These are phyloP conservation scores for Massariosphaeria phaeospora DNA, from an alignment of 495 filamentous ascomycete genomes.

Conservation along the genomic window DNA sequence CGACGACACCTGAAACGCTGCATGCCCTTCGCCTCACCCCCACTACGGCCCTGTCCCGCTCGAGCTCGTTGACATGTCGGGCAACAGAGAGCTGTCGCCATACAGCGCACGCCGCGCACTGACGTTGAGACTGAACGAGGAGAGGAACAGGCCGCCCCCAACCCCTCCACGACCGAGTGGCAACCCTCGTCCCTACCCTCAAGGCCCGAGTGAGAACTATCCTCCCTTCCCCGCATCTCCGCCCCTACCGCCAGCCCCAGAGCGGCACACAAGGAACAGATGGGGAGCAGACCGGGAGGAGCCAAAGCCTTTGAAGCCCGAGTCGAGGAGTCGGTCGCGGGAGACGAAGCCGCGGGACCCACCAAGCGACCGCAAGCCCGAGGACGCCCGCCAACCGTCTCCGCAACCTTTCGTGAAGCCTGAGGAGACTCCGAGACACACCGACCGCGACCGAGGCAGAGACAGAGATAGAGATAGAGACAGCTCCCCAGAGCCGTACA, in stretches of 20 bases:
- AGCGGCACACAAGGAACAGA: not conserved
- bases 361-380: not conserved
- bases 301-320: not conserved
- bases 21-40: constrained; percentile 18
- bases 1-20: constrained; percentile 10
- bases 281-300: not conserved
- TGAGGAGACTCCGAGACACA: not conserved
- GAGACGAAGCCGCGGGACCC: constrained; percentile 1
- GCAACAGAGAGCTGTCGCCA: constrained; percentile 12
- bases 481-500: constrained; percentile 21
- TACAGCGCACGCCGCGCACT: constrained; percentile 3
- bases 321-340: constrained; percentile 4
- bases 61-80: not conserved
- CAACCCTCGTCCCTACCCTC: too few relatives aligned
- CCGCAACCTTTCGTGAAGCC: too few relatives aligned
- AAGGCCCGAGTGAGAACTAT: too few relatives aligned
- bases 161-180: too few relatives aligned
- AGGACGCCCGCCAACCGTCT: too few relatives aligned
- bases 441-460: not conserved
- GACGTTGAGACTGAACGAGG: not conserved
- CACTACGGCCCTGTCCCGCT: too few relatives aligned
- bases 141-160: not conserved
- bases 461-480: constrained; percentile 11
- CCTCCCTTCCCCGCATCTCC: too few relatives aligned
- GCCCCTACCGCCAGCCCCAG: too few relatives aligned